Evolutionary conservation across 352 stramenopile species (phyloP), one percentile per base, ranked within the genome.

Genomic region (Plasmopara halstedii): DNA sequence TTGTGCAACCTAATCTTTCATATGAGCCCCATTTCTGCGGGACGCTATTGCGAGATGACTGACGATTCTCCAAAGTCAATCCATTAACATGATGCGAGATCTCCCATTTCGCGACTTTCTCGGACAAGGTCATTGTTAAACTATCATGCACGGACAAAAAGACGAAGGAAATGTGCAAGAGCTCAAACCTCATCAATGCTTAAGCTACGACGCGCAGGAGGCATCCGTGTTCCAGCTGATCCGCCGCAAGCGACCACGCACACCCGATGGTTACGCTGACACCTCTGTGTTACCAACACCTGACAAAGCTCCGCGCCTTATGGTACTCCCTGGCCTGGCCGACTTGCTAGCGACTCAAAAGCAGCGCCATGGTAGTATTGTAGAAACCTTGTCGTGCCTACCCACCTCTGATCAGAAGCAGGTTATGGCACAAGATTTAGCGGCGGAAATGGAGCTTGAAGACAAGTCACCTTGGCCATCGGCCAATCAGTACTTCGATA

Each of bases 401-500:
- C 53, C 58, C 13, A 46, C 36, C n/a, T 13, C 22, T 14, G 25
- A 50, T 38, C 49, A 63, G 42, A 14, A 53, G 25, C 19, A 47
- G 32, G 31, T 39, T 2, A 10, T 17, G 6, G 5, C 15, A 7
- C n/a, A 23, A 19, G 27, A 38, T 20, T 31, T 35, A 25, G 53
- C 71, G 19, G 53, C 73, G 7, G 65, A 74, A 32, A 47, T 56
- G 9, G 66, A 77, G 21, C 35, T 61, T 13, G 72, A 85, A 26
- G 74, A 86, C 61, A 86, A 86, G 65, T 83, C 73, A 6, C 76
- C 73, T n/a, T 85, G 73, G 76, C 76, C 73, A 15, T 84, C 76
- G 31, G 76, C 76, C 3, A 74, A 56, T 40, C 67, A 85, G 46
- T 85, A 88, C 62, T 53, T 68, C 42, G 57, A 72, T 29, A 64